A percentile compares a stretch with the other conserved stretches of the same genome.
phyloP scores from a whole-genome alignment of 1,139 yeast species.

The Nakaseomyces sp. region DNA sequence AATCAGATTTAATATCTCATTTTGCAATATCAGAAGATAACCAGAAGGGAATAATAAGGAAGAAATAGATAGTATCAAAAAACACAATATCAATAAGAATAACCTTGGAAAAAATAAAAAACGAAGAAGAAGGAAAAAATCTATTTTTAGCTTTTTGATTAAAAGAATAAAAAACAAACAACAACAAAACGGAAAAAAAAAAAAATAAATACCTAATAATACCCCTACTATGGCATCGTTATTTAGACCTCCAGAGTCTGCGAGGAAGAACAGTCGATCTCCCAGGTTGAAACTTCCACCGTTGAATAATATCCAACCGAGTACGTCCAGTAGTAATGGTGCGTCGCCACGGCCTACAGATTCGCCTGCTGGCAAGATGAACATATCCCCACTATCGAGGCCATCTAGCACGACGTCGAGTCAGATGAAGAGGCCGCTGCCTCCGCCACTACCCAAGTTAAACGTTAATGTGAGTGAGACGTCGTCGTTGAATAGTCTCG shows the following conservation, averaged over 20 bases:
- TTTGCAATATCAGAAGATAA: too few species aligned
- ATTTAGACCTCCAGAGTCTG: slow-evolving; percentile 29
- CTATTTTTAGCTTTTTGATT: too few species aligned
- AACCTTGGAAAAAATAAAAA: too few species aligned
- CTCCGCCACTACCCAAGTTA: slow-evolving; percentile 2
- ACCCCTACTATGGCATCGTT: slow-evolving; percentile 31
- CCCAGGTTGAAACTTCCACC: slow-evolving; percentile 28
- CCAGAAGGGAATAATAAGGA: too few species aligned
- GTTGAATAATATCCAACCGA: slow-evolving; percentile 12
- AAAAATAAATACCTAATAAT: too few species aligned
- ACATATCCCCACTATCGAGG: background rate
- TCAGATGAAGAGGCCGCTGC: slow-evolving; percentile 2
- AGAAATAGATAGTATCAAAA: too few species aligned
- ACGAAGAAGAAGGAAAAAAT: too few species aligned
- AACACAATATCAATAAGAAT: background rate
- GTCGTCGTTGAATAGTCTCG: slow-evolving; percentile 4
- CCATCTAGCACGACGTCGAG: background rate
- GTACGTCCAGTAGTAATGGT: slow-evolving; percentile 10
- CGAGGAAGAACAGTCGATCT: slow-evolving; percentile 22
- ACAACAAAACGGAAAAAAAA: too few species aligned
- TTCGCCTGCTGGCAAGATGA: slow-evolving; percentile 3
- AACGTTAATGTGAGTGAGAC: slow-evolving; percentile 7
- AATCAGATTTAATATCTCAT: too few species aligned
- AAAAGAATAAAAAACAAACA: too few species aligned
- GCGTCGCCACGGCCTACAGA: slow-evolving; percentile 5